Evolutionary conservation across 805 yeast species (phyloP).

Genomic region (Starmerella sp.): DNA sequence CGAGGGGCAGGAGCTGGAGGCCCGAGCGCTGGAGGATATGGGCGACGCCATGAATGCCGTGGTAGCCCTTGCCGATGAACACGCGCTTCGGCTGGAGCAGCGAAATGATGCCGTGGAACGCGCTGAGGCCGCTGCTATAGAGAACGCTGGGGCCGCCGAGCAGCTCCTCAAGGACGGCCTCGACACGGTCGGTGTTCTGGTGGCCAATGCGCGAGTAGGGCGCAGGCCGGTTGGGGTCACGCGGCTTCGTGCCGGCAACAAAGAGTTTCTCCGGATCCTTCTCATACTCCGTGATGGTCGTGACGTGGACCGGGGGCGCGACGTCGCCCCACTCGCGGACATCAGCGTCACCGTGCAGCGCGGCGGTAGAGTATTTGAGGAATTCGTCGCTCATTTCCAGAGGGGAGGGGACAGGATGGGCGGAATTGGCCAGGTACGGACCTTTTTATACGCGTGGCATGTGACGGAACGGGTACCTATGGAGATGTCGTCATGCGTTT

Average conservation of each 20-base stretch:
- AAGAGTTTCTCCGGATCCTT: conserved; percentile 44
- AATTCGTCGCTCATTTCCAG: conserved; percentile 1
- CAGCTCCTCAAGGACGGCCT: conserved; percentile 48
- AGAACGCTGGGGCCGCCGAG: conserved; percentile 55
- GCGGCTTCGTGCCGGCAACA: conserved; percentile 29
- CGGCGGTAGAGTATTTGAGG: conserved; percentile 11
- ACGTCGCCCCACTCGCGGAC: conserved; percentile 28
- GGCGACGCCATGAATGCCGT: conserved; percentile 69
- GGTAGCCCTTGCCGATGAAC: conserved; percentile 72
- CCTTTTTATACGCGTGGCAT: background rate
- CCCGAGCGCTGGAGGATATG: conserved; percentile 54
- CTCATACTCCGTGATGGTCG: conserved; percentile 66
- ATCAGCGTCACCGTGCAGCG: conserved; percentile 63
- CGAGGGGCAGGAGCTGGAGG: conserved; percentile 24
- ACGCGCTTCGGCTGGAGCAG: conserved; percentile 61
- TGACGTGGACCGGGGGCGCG: conserved; percentile 68
- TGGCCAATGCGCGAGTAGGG: conserved; percentile 66
- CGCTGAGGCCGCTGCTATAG: conserved; percentile 71
- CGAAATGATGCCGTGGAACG: conserved; percentile 65
- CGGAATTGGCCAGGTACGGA: background rate
- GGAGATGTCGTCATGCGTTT: background rate
- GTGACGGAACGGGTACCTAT: background rate
- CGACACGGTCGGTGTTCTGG: conserved; percentile 60
- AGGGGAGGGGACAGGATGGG: background rate
- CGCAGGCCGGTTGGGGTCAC: conserved; percentile 23